Base-by-base conservation (phyloP, 768 basidiomycete genomes). In the Mycena rebaudengoi region DNA sequence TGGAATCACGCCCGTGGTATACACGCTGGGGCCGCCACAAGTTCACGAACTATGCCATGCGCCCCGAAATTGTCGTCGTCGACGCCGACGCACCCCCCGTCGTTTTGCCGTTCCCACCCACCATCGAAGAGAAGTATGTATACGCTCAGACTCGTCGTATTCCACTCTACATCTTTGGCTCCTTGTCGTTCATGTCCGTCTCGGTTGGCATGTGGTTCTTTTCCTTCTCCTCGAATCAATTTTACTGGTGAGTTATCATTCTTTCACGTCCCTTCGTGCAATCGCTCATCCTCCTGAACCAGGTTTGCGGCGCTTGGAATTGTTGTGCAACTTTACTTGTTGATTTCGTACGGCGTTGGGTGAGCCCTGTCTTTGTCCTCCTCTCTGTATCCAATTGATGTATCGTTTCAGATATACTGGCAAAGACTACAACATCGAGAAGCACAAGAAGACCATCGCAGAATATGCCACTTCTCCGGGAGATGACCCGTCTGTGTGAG, bases 121-220 rank as follows among this genome's bases (percentile, higher is more conserved):
- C 66, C 10, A 67, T 70, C 39, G 52, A 60, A 2, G 70, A 72
- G 56, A 72, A 73, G 63, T 66, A 54, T 26, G 40, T 69, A 14
- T 73, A 73, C 52, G 64, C 63, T 18, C 63, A 69, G 29, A 70
- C 70, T 28, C 66, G 69, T 49, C 69, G 73, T 12, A 23, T 69
- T 26, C 68, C 70, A 8, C 60, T 73, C 16, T 74, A 74, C 46
- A 57, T 70, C 35, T 73, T 70, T 50, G 74, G 72, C 7, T 70
- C 70, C 1, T 33, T 74, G 32, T 73, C 72, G 12, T 74, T 74
- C 66, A 62, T 74, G 25, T 69, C 67, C 29, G 66, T 73, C 30
- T 73, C 72, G 4, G 67, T 65, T 14, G 74, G 70, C 2, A 72
- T 72, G 69, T 74, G 74, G 74, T 70, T 74, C 30, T 74, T 72